Percentiles rank a stretch among this genome's conserved stretches.
Evolutionary conservation across 441 rosid genomes (phyloP).

Genomic region (Pelargonium cotyledonis): DNA sequence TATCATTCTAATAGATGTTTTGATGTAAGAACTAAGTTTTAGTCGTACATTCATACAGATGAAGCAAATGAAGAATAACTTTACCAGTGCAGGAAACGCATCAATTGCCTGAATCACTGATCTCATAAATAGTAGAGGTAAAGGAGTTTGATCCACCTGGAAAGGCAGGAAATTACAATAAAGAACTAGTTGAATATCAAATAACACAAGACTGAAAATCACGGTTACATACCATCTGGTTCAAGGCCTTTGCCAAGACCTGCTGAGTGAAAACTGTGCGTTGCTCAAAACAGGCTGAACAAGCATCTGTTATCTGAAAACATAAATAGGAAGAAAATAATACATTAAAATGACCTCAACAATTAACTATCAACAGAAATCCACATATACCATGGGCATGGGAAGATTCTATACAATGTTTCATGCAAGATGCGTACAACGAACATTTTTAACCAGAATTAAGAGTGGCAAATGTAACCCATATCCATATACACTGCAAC

Average conservation of each 20-base stretch:
- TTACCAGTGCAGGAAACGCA: slow-evolving; percentile 93
- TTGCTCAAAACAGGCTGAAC: slow-evolving; percentile 97
- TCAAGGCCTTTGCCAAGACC: slow-evolving; percentile 93
- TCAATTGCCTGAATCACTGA: slow-evolving; percentile 95
- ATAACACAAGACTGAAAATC: slow-evolving; percentile 10
- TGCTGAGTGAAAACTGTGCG: slow-evolving; percentile 97
- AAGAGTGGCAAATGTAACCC: background rate
- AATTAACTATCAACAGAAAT: background rate
- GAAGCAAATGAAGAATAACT: slow-evolving; percentile 10
- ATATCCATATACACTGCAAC: too few species aligned
- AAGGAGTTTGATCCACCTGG: slow-evolving; percentile 89
- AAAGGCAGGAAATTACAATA: slow-evolving; percentile 25
- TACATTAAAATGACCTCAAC: background rate
- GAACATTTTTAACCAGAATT: background rate
- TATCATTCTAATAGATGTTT: background rate
- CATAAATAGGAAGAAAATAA: slow-evolving; percentile 7
- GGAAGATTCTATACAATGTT: background rate
- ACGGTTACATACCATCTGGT: slow-evolving; percentile 66
- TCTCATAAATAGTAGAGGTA: slow-evolving; percentile 97
- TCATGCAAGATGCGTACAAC: too few species aligned
- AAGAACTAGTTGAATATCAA: slow-evolving; percentile 10
- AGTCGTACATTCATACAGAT: background rate
- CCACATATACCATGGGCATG: background rate
- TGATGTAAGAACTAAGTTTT: background rate
- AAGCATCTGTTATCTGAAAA: slow-evolving; percentile 85